These are phyloP conservation scores for Gillenia trifoliata DNA, from an alignment of 306 rosid genomes.

Conservation along the genomic window DNA sequence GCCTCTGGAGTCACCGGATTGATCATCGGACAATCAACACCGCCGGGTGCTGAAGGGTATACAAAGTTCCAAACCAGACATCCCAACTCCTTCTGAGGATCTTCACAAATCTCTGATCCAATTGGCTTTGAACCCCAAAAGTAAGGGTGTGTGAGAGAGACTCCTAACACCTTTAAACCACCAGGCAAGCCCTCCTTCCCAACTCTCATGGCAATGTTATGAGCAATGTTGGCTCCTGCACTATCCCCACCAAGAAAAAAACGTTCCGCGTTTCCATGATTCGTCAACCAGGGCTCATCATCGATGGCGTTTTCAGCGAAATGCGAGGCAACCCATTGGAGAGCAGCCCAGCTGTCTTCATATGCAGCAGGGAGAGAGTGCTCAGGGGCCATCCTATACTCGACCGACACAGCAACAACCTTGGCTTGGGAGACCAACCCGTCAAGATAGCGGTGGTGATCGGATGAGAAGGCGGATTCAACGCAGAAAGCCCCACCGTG, in stretches of 20 bases:
- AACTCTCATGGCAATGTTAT: constrained; percentile 37
- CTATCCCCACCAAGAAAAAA: constrained; percentile 47
- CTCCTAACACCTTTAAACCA: constrained; percentile 26
- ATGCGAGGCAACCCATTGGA: constrained; percentile 38
- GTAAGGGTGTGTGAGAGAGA: constrained; percentile 38
- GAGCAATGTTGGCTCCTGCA: constrained; percentile 42
- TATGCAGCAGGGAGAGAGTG: constrained; percentile 39
- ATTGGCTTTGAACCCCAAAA: constrained; percentile 28
- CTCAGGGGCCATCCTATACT: constrained; percentile 49
- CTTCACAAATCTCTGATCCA: background rate
- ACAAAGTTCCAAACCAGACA: constrained; percentile 25
- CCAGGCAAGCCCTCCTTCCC: constrained; percentile 37
- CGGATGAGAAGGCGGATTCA: constrained; percentile 46
- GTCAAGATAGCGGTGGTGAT: constrained; percentile 43
- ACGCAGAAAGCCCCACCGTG: constrained; percentile 46
- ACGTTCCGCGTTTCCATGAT: constrained; percentile 25
- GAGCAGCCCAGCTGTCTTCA: constrained; percentile 40
- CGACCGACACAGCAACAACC: constrained; percentile 45
- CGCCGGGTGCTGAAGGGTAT: constrained; percentile 28
- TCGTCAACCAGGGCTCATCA: constrained; percentile 37
- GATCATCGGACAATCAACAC: constrained; percentile 25
- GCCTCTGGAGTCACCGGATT: constrained; percentile 14
- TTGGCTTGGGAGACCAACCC: constrained; percentile 33
- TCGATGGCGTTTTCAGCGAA: background rate
- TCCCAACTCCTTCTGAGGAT: background rate